phyloP scores from a whole-genome alignment of 768 basidiomycete species.

The Amanita rubescens region DNA sequence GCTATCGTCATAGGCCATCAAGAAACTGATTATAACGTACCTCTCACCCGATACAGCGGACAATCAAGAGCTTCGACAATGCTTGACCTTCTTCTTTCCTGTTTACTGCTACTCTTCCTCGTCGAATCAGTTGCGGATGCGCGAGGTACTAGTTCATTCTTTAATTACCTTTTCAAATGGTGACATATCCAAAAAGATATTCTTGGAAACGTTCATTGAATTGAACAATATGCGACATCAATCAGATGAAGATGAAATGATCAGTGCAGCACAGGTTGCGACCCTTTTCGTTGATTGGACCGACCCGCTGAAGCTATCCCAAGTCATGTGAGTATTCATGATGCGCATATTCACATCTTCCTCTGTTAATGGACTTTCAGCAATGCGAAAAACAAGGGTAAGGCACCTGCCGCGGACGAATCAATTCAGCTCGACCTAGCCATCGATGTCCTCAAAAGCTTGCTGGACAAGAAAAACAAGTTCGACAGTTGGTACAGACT shows the following conservation, averaged over 20 bases:
- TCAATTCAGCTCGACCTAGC: conserved; percentile 52
- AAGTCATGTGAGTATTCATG: conserved; percentile 24
- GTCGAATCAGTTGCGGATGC: conserved; percentile 65
- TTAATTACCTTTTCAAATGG: not conserved
- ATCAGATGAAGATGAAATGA: conserved; percentile 69
- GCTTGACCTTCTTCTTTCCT: conserved; percentile 92
- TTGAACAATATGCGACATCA: conserved; percentile 52
- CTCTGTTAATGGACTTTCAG: conserved; percentile 1
- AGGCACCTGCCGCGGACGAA: conserved; percentile 17
- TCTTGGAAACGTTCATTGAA: conserved; percentile 59
- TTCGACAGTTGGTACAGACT: conserved; percentile 40
- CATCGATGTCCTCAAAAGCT: conserved; percentile 40
- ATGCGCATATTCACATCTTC: not conserved
- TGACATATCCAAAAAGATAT: conserved; percentile 42
- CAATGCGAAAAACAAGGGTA: conserved; percentile 14
- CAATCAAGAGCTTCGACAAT: conserved; percentile 86
- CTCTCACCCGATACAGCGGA: conserved; percentile 79
- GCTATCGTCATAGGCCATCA: conserved; percentile 21
- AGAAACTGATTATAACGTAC: conserved; percentile 49
- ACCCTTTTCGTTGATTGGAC: conserved; percentile 87
- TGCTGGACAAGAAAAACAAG: conserved; percentile 38
- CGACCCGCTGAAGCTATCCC: conserved; percentile 65
- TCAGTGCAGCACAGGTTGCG: conserved; percentile 63
- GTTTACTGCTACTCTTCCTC: conserved; percentile 86
- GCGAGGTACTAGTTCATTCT: conserved; percentile 23